These are phyloP conservation scores for Lagenaria siceraria DNA, from an alignment of 306 rosid species.

Conservation along the genomic window DNA sequence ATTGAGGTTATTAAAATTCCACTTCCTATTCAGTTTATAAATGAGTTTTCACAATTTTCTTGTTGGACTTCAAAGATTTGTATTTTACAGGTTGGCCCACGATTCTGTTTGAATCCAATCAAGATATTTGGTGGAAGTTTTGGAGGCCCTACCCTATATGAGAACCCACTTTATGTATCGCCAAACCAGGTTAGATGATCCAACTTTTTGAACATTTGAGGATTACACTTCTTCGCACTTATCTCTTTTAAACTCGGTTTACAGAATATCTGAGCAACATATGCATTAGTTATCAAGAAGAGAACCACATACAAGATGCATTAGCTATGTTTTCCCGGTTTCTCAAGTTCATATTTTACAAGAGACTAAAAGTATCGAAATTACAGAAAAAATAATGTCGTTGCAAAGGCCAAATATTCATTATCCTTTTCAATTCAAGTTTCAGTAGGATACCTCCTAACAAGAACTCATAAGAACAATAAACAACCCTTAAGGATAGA, in stretches of 20 bases:
- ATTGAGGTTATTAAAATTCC: conserved; percentile 47
- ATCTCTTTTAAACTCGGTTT: background rate
- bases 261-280: background rate
- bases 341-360: background rate
- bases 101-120: conserved; percentile 92
- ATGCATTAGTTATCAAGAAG: background rate
- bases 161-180: conserved; percentile 79
- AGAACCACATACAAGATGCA: background rate
- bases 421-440: background rate
- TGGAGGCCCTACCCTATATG: conserved; percentile 88
- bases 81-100: conserved; percentile 71
- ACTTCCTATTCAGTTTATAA: conserved; percentile 1
- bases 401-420: background rate
- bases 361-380: background rate
- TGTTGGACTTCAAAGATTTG: conserved; percentile 2
- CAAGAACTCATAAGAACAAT: no score
- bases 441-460: no score
- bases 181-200: conserved; percentile 67
- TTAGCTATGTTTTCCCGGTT: background rate
- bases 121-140: conserved; percentile 95
- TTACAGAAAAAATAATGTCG: background rate
- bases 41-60: background rate
- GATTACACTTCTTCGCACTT: background rate
- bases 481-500: no score
- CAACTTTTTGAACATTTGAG: background rate